Base-by-base conservation (phyloP, 1,284 basidiomycete genomes). In the Rhodotorula sp. region DNA sequence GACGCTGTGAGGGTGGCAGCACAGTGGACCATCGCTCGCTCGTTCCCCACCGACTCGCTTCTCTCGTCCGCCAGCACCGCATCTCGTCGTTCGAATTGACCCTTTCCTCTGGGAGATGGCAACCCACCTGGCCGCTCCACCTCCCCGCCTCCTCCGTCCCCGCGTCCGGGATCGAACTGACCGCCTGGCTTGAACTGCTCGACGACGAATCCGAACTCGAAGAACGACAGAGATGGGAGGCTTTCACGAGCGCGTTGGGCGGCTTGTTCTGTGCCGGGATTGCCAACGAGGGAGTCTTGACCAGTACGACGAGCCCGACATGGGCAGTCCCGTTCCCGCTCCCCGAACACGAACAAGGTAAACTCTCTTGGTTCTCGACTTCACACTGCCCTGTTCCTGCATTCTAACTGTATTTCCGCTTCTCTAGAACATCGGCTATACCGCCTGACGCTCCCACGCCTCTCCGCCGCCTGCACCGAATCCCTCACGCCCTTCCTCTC, bases 401-500 rank as follows among this genome's bases (percentile, higher is more conserved):
- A 20, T 17, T 17, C 45, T 5, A 29, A 18, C 66, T 60, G 53
- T 18, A 22, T 15, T 20, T 10, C 2, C 0, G 6, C 10, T n/a
- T 26, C 15, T 6, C 14, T 54, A 45, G 87, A 88, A 60, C 90
- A 93, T 75, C 91, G 89, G 0, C 87, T 72, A 24, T 72, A 71
- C 49, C 62, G 60, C 30, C n/a, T 62, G 14, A 48, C 54, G 15
- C 48, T 87, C 26, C 85, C 91, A 17, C 89, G 90, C 6, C 91
- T 87, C 12, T 90, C 93, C 78, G 85, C 89, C 72, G 90, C 96
- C 24, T 99, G 95, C 79, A 99, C 95, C 4, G 96, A 99, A 79
- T 98, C 98, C 80, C 83, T 99, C 10, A 95, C 95, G 0, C 95
- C 96, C 0, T 95, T 98, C 81, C 85, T 98, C 67, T 93, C 95